phyloP scores from a whole-genome alignment of 805 yeast species.

The Candida ovalis region DNA sequence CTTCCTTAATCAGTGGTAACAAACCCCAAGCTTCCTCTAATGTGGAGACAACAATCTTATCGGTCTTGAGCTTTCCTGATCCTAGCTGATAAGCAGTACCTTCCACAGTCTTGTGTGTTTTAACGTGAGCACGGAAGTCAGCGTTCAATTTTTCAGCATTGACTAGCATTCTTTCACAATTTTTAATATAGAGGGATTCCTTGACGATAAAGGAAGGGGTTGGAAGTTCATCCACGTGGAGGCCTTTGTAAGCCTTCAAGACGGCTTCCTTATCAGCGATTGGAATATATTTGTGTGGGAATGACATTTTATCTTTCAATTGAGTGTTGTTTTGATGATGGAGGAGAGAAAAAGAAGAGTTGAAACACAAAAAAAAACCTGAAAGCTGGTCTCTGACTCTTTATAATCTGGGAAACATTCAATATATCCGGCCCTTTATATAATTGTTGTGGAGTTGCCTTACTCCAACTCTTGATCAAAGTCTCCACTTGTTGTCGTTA shows the following conservation, averaged over 20 bases:
- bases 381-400: no score
- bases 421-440: no score
- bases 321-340: neutral
- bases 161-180: constrained; percentile 47
- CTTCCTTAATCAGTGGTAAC: constrained; percentile 27
- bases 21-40: constrained; percentile 61
- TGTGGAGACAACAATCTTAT: constrained; percentile 64
- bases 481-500: no score
- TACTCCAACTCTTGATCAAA: no score
- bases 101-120: constrained; percentile 68
- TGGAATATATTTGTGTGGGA: constrained; percentile 20
- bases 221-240: constrained; percentile 38
- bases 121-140: constrained; percentile 66
- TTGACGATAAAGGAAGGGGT: constrained; percentile 60
- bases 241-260: constrained; percentile 37
- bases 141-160: constrained; percentile 36
- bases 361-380: neutral
- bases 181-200: constrained; percentile 34
- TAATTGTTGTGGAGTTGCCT: no score
- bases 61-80: constrained; percentile 37
- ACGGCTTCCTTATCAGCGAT: constrained; percentile 22
- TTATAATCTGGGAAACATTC: no score
- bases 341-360: neutral
- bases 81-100: constrained; percentile 57
- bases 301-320: constrained; percentile 16